Evolutionary conservation across 2,329 filamentous ascomycete genomes (phyloP), one percentile per base, ranked within the genome.

Genomic region (Thermothelomyces thermophilus): DNA sequence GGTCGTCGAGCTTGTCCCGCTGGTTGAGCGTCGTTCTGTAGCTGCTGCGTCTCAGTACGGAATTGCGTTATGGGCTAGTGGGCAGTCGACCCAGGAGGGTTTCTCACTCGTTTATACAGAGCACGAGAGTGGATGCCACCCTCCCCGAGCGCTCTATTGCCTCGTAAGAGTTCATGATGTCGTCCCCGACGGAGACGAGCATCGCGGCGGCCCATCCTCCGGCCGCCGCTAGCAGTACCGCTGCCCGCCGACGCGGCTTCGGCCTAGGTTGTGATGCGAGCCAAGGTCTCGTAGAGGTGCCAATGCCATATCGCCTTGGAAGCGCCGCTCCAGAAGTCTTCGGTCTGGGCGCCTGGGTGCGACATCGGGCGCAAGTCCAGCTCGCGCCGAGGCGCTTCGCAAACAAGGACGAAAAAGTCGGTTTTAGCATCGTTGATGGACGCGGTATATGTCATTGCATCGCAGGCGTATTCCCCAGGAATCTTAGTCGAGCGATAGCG

Each of bases 91-190:
- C n/a, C 3, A 4, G n/a, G 13, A 31, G 41, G 1, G 30, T 20
- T 14, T 17, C 60, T 53, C 73, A 95, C 89, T 95, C 91, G 63
- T 91, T 90, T 57, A 97, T 93, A 70, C 86, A 90, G 50, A 95
- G 73, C 13, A 80, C 80, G 60, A 97, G 68, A 24, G 87, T 81
- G 22, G 78, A 74, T 10, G 83, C 82, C 19, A 97, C 91, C 55
- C 91, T 79, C 8, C 86, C 86, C 30, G 86, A 86, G 57, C 91
- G 79, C 69, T 89, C 83, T 2, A 79, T 79, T 10, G 87, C 86
- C 46, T 84, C 80, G 64, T 87, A 91, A 30, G 78, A 76, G 70
- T 87, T 83, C 66, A 84, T 86, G 57, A 89, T 82, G 58, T 95
- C 83, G 64, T 84, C 80, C 24, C 73, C 73, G 54, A 83, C 50